phyloP scores from a whole-genome alignment of 805 yeast species.

The Isabelozyma heimii region DNA sequence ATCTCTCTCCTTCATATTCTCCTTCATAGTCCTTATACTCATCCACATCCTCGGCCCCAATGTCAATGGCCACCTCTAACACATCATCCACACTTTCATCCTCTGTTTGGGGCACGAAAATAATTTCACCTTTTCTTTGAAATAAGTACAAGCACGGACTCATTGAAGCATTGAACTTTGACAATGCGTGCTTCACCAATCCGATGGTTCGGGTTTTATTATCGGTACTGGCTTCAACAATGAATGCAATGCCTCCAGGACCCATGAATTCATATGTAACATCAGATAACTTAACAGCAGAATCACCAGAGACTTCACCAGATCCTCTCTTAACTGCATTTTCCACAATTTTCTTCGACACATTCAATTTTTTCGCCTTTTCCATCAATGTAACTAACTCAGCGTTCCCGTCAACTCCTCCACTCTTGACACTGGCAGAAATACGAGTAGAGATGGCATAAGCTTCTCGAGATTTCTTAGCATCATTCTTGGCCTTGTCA shows the following conservation, averaged over 20 bases:
- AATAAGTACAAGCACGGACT: constrained; percentile 80
- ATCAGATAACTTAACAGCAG: constrained; percentile 43
- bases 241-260: constrained; percentile 85
- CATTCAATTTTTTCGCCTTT: constrained; percentile 69
- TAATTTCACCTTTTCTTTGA: constrained; percentile 71
- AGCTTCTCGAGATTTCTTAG: constrained; percentile 65
- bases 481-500: constrained; percentile 91
- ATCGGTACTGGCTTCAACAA: constrained; percentile 86
- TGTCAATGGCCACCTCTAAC: constrained; percentile 72
- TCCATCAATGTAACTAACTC: constrained; percentile 75
- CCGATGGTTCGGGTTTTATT: constrained; percentile 82
- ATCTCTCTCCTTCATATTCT: constrained; percentile 34
- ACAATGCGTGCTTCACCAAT: constrained; percentile 69
- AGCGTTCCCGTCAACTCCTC: constrained; percentile 60
- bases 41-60: constrained; percentile 78
- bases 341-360: constrained; percentile 82
- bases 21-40: constrained; percentile 43
- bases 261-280: constrained; percentile 86
- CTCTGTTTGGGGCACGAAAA: constrained; percentile 42
- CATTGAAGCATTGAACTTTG: constrained; percentile 64
- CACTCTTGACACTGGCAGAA: constrained; percentile 71
- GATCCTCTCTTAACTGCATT: constrained; percentile 83
- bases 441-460: constrained; percentile 72
- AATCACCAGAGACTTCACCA: constrained; percentile 55
- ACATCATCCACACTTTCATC: constrained; percentile 55